phyloP scores from a whole-genome alignment of 2,329 filamentous ascomycete genomes.

The Paecilomyces dactylethromorphus region DNA sequence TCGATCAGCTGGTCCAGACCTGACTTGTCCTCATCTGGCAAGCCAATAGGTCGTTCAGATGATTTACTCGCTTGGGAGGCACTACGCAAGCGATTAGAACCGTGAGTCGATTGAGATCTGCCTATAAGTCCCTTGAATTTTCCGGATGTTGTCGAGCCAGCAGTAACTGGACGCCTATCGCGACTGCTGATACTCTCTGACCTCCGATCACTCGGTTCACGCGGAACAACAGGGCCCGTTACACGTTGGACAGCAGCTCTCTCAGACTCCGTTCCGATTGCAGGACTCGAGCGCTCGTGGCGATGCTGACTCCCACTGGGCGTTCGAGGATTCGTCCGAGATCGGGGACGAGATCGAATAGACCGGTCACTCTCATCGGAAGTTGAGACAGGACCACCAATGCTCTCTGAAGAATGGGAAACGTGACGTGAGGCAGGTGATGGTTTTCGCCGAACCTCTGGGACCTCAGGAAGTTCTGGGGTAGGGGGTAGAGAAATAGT shows the following conservation, averaged over 20 bases:
- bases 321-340: constrained; percentile 18
- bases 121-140: constrained; percentile 38
- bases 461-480: not conserved
- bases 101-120: constrained; percentile 21
- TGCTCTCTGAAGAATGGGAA: constrained; percentile 11
- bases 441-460: not conserved
- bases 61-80: constrained; percentile 30
- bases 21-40: constrained; percentile 49
- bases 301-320: constrained; percentile 17
- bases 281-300: constrained; percentile 12
- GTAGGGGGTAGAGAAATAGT: not conserved
- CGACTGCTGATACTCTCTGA: constrained; percentile 32
- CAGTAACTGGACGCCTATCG: constrained; percentile 32
- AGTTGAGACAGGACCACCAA: constrained; percentile 17
- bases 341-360: constrained; percentile 18
- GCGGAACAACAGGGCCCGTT: constrained; percentile 20
- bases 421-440: not conserved
- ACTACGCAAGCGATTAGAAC: constrained; percentile 23
- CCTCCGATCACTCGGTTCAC: constrained; percentile 22
- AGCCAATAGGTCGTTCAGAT: constrained; percentile 20
- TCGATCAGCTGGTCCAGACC: constrained; percentile 75
- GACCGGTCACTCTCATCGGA: constrained; percentile 22
- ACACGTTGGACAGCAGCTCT: constrained; percentile 37
- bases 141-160: constrained; percentile 32
- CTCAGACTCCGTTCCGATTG: constrained; percentile 21